Conservation (phyloP, 73 alveolate species). For the Symbiodinium pilosum region DNA sequence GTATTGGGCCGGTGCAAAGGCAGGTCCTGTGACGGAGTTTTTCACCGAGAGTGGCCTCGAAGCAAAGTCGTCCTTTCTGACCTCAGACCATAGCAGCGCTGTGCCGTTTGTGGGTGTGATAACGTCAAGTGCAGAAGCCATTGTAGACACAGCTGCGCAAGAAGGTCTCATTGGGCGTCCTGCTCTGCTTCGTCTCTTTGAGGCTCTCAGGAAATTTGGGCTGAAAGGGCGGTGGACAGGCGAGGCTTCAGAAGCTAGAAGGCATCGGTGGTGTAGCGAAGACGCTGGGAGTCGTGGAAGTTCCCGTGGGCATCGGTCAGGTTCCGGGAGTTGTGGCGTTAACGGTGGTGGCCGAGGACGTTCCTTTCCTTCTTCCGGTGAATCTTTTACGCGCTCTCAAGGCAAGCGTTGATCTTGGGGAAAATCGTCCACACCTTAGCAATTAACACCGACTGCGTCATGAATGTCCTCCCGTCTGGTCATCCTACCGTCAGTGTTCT, state of each 20-base stretch:
- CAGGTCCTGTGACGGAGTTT: neutral
- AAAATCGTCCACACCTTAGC: neutral
- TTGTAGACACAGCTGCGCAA: neutral
- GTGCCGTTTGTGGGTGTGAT: neutral
- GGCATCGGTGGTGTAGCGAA: neutral
- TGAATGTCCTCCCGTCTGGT: neutral
- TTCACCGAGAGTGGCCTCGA: neutral
- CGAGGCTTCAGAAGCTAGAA: neutral
- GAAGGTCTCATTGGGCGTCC: neutral
- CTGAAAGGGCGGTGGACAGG: neutral
- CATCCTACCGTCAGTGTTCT: neutral
- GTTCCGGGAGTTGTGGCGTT: neutral
- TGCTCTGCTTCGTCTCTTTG: neutral
- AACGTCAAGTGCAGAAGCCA: neutral
- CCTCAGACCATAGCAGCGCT: neutral
- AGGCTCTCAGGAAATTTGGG: neutral
- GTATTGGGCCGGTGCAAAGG: too few species aligned
- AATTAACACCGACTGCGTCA: neutral
- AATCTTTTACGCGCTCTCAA: neutral
- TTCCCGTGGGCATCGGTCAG: neutral
- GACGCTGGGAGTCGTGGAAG: too few species aligned
- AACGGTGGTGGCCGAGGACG: neutral
- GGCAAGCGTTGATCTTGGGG: neutral
- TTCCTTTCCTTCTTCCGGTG: neutral
- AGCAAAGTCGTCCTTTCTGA: neutral